These are phyloP conservation scores for Vaccinium vitisidaea DNA, from an alignment of 148 eudicot species.

Conservation along the genomic window DNA sequence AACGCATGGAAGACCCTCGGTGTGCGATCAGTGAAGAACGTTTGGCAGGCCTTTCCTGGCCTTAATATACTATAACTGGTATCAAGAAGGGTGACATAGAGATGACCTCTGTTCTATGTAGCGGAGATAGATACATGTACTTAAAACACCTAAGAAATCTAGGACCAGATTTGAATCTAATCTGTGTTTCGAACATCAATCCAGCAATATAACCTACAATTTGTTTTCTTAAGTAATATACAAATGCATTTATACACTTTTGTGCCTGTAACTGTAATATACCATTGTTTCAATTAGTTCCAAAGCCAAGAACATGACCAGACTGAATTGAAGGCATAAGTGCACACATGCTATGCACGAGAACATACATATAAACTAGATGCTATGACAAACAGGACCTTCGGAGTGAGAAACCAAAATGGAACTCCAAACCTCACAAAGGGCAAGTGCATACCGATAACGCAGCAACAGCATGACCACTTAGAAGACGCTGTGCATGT, in stretches of 20 bases:
- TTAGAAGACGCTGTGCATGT: conserved; percentile 70
- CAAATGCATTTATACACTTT: neutral
- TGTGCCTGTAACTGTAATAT: neutral
- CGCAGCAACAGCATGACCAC: conserved; percentile 51
- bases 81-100: neutral
- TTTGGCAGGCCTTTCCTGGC: neutral
- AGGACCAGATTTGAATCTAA: neutral
- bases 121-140: neutral
- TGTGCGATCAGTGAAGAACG: neutral
- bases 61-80: neutral
- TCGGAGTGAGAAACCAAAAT: neutral
- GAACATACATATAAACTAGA: neutral
- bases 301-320: neutral
- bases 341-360: neutral
- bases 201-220: neutral
- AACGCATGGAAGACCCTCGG: neutral
- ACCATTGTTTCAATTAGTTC: neutral
- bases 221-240: neutral
- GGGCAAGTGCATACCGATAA: conserved; percentile 61
- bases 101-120: neutral
- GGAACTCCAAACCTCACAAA: neutral
- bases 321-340: neutral
- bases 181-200: neutral
- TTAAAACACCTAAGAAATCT: neutral
- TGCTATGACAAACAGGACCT: neutral